Base-by-base conservation (phyloP, 1,284 basidiomycete genomes). In the Austroboletus niveus region DNA sequence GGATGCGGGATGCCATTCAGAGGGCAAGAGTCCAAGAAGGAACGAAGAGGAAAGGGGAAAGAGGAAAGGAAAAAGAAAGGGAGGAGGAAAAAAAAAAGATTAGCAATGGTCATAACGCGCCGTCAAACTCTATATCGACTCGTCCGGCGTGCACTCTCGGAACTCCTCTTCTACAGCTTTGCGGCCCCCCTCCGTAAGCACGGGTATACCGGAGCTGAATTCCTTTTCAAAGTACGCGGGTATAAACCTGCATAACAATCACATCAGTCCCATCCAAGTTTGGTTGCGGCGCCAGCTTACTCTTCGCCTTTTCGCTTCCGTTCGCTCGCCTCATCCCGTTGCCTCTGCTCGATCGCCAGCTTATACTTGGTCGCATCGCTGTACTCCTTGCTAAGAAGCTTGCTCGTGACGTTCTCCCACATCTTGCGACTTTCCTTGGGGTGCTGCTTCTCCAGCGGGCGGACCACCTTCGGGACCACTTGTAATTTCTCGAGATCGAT, bases 301-400 rank as follows among this genome's bases (percentile, higher is more conserved):
- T 81, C 77, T 44, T 81, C 71, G 17, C 86, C 89, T 53, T 82
- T 87, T 64, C 77, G 80, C 75, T 93, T 94, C 69, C 91, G 77
- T 69, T 92, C 87, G 12, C 85, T 86, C 8, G 93, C 89, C 42
- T 84, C 80, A 58, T 96, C 93, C 51, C 94, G 76, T 76, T 97
- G 94, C 63, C 71, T 80, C 78, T 97, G 94, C 74, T 97, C 94
- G 51, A 98, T 94, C 5, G 69, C 70, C 51, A 93, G 82, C 76
- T 97, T 98, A 70, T 88, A 80, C 74, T 78, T 88, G 45, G 91
- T 96, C 48, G 94, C 94, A 48, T 95, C 92, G 41, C 79, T 78
- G 73, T 82, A 98, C 69, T 97, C 91, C 77, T 97, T 98, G 63
- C 75, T 77, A 45, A 92, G 48, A 51, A 98, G 74, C 63, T 82